Percentiles rank a stretch among this genome's conserved stretches.
These are phyloP conservation scores for Aspergillus transmontanensis DNA, from an alignment of 2,329 filamentous ascomycete genomes.

Conservation along the genomic window DNA sequence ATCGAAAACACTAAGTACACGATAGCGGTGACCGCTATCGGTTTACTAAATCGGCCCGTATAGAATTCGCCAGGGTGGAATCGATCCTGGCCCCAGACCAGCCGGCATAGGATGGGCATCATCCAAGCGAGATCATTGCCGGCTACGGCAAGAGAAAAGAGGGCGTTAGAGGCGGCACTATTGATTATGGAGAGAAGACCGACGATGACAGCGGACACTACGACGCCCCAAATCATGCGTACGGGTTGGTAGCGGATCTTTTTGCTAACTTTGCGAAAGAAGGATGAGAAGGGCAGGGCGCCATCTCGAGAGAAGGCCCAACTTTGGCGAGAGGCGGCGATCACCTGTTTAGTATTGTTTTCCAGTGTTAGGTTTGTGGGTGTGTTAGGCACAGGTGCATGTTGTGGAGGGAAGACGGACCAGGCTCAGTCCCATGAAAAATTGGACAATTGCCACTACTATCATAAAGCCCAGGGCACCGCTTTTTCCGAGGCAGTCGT, in stretches of 20 bases:
- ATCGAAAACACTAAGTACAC: conserved; percentile 56
- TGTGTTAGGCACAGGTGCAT: background rate
- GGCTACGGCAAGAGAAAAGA: conserved; percentile 59
- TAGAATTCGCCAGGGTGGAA: conserved; percentile 64
- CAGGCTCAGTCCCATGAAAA: conserved; percentile 62
- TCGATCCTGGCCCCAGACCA: conserved; percentile 60
- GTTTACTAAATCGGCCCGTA: conserved; percentile 55
- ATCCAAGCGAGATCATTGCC: conserved; percentile 65
- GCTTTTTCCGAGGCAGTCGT: conserved; percentile 61
- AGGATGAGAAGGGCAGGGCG: conserved; percentile 61
- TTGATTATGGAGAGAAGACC: conserved; percentile 63
- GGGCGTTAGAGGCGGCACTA: conserved; percentile 57
- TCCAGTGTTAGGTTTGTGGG: background rate
- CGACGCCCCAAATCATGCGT: conserved; percentile 58
- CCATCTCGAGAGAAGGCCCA: conserved; percentile 67
- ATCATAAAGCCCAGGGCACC: conserved; percentile 62
- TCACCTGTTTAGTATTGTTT: conserved; percentile 37
- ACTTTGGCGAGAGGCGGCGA: conserved; percentile 61
- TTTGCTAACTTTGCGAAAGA: conserved; percentile 59
- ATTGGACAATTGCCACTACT: conserved; percentile 62
- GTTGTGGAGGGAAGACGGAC: conserved; percentile 20
- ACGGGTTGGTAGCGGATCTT: conserved; percentile 61
- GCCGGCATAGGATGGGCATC: conserved; percentile 59
- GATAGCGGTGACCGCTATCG: conserved; percentile 57
- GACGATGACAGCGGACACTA: conserved; percentile 53